phyloP scores from a whole-genome alignment of 257 asterid species.

The Fraxinus excelsior region DNA sequence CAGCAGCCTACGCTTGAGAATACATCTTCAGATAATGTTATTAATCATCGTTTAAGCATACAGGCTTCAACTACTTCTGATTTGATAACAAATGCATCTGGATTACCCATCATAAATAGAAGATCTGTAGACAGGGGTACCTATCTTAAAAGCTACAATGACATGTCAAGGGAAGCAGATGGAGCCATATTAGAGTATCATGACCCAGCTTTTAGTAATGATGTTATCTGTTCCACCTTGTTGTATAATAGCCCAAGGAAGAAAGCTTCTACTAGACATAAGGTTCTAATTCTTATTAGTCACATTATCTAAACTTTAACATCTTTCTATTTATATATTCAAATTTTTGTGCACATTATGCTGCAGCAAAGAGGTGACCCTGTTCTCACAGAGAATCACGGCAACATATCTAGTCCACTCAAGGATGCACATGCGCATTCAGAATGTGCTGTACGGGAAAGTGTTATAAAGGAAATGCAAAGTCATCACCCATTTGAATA shows the following conservation, averaged over 20 bases:
- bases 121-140: slow-evolving; percentile 36
- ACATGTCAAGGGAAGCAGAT: slow-evolving; percentile 33
- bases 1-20: slow-evolving; percentile 34
- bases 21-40: slow-evolving; percentile 33
- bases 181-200: slow-evolving; percentile 39
- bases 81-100: slow-evolving; percentile 29
- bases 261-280: slow-evolving; percentile 28
- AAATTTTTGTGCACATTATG: slow-evolving; percentile 20
- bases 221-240: slow-evolving; percentile 33
- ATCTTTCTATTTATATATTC: background rate
- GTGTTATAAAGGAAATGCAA: slow-evolving; percentile 30
- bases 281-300: slow-evolving; percentile 32
- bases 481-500: slow-evolving; percentile 23
- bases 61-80: slow-evolving; percentile 28
- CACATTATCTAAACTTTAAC: background rate
- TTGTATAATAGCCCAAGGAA: slow-evolving; percentile 21
- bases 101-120: slow-evolving; percentile 34
- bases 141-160: slow-evolving; percentile 35
- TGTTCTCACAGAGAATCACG: slow-evolving; percentile 32
- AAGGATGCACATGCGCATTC: slow-evolving; percentile 27
- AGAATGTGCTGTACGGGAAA: slow-evolving; percentile 33
- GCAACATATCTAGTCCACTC: slow-evolving; percentile 27
- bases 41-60: slow-evolving; percentile 28
- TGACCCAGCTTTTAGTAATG: slow-evolving; percentile 37
- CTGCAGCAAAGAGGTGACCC: slow-evolving; percentile 48